A percentile compares a stretch with the other conserved stretches of the same genome.
Evolutionary conservation across 1,139 yeast genomes (phyloP).

Genomic region (Suhomyces anneliseae): DNA sequence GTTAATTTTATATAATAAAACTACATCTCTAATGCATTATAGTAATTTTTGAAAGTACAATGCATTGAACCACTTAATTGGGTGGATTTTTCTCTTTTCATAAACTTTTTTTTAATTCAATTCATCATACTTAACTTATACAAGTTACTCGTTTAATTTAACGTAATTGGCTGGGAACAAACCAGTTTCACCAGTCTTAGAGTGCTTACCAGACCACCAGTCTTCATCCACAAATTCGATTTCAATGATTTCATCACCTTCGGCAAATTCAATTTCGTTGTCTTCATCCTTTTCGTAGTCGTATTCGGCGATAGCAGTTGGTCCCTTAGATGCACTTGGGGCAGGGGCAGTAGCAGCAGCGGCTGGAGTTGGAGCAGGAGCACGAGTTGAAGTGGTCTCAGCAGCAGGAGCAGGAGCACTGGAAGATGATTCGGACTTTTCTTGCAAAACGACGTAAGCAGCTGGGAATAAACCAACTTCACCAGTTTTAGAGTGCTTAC

Average conservation of each 20-base stretch:
- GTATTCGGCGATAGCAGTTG: slow-evolving; percentile 74
- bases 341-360: slow-evolving; percentile 19
- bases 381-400: slow-evolving; percentile 24
- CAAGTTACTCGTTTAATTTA: slow-evolving; percentile 28
- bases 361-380: slow-evolving; percentile 16
- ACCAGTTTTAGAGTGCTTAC: slow-evolving; percentile 59
- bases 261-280: slow-evolving; percentile 73
- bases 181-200: slow-evolving; percentile 68
- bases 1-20: no score
- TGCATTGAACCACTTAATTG: no score
- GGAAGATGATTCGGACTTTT: slow-evolving; percentile 16
- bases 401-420: slow-evolving; percentile 17
- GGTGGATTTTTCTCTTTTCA: no score
- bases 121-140: background rate
- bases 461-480: slow-evolving; percentile 73
- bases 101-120: background rate
- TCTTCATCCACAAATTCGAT: slow-evolving; percentile 91
- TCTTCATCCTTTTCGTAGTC: slow-evolving; percentile 90
- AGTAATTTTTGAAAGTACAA: no score
- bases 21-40: no score
- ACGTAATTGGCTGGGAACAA: slow-evolving; percentile 93
- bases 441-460: slow-evolving; percentile 57
- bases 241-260: slow-evolving; percentile 77
- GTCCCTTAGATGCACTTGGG: slow-evolving; percentile 29
- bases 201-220: slow-evolving; percentile 90